A percentile compares a stretch with the other conserved stretches of the same genome.
These are phyloP conservation scores for Volutella citrinella DNA, from an alignment of 2,329 filamentous ascomycete genomes.

Conservation along the genomic window DNA sequence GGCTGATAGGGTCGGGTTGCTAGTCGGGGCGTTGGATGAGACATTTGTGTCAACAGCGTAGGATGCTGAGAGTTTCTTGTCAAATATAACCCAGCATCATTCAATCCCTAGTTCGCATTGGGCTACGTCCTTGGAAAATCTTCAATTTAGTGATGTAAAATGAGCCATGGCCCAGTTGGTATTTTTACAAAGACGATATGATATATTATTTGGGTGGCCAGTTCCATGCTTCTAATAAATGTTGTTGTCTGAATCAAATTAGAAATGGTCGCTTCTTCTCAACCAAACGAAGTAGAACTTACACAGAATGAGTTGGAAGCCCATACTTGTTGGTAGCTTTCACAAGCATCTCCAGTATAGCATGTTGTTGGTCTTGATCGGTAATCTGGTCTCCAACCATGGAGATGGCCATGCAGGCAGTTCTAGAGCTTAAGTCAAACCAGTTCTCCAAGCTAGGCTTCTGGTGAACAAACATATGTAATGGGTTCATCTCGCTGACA, in stretches of 20 bases:
- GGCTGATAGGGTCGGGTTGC: too few species aligned
- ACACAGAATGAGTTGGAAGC: slow-evolving; percentile 9
- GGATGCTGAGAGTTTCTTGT: too few species aligned
- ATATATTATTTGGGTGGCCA: slow-evolving; percentile 5
- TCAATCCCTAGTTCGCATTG: too few species aligned
- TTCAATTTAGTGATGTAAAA: slow-evolving; percentile 4
- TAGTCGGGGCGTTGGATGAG: too few species aligned
- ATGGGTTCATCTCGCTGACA: slow-evolving; percentile 16
- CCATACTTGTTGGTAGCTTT: slow-evolving; percentile 12
- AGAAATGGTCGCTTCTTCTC: background rate
- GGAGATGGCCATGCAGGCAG: slow-evolving; percentile 23
- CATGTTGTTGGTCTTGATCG: slow-evolving; percentile 8
- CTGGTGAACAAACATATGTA: slow-evolving; percentile 17
- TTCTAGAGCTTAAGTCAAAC: slow-evolving; percentile 5
- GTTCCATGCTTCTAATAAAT: slow-evolving; percentile 13
- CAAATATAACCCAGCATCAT: too few species aligned
- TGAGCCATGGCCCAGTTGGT: background rate
- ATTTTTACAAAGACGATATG: background rate
- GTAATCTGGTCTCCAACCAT: slow-evolving; percentile 33
- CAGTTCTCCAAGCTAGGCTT: too few species aligned
- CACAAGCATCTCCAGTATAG: slow-evolving; percentile 9
- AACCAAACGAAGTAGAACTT: background rate
- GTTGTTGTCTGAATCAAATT: slow-evolving; percentile 6
- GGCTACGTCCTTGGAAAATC: slow-evolving; percentile 1
- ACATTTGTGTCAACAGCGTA: too few species aligned